Percentiles rank a stretch among this genome's conserved stretches.
Conservation (phyloP, 2,329 filamentous ascomycete genomes). For the Lecanicillium sp. region DNA sequence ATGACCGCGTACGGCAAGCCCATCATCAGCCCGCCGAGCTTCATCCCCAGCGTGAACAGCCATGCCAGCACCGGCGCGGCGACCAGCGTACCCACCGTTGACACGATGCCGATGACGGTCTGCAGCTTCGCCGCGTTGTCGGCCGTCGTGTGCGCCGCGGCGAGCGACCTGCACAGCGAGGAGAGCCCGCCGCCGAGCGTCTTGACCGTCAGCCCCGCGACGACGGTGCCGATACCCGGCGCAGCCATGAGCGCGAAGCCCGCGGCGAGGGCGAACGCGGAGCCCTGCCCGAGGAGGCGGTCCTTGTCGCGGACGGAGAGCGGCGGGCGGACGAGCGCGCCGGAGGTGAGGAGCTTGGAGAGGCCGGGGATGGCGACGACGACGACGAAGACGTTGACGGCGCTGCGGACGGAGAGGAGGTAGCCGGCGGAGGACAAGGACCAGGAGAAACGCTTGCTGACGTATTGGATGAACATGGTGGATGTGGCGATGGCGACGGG, state of each 20-base stretch:
- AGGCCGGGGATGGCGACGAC: conserved; percentile 16
- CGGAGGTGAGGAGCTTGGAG: conserved; percentile 14
- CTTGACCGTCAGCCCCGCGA: conserved; percentile 20
- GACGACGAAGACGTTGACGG: conserved; percentile 18
- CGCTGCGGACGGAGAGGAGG: conserved; percentile 19
- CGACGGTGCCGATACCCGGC: conserved; percentile 15
- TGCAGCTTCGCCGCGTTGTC: conserved; percentile 23
- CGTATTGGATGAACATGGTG: conserved; percentile 21
- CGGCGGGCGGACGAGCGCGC: background rate
- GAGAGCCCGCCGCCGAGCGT: conserved; percentile 18
- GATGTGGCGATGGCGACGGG: conserved; percentile 16
- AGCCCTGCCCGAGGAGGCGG: conserved; percentile 21
- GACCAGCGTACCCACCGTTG: conserved; percentile 20
- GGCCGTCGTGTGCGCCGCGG: conserved; percentile 15
- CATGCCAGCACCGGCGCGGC: conserved; percentile 23
- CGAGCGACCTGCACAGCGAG: conserved; percentile 19
- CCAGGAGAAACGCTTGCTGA: conserved; percentile 22
- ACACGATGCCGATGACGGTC: conserved; percentile 23
- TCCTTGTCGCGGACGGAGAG: conserved; percentile 20
- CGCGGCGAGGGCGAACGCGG: conserved; percentile 17
- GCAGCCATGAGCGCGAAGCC: conserved; percentile 21
- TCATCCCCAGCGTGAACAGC: conserved; percentile 22
- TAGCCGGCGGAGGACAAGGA: conserved; percentile 20
- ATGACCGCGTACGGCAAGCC: conserved; percentile 22
- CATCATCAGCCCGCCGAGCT: conserved; percentile 19